Evolutionary conservation across 106 monocot genomes (phyloP).

Genomic region (Allium fistulosum): DNA sequence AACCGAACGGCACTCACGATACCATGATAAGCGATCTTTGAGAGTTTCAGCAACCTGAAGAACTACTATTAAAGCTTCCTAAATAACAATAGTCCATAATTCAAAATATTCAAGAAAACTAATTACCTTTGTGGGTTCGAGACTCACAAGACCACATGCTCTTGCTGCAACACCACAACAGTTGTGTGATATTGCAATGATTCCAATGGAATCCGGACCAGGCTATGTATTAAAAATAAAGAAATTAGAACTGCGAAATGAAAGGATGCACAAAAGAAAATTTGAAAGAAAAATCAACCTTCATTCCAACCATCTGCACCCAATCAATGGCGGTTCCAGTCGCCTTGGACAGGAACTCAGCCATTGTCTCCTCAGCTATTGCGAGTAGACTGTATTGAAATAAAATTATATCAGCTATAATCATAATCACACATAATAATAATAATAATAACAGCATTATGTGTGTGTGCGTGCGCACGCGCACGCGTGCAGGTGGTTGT

Average conservation of each 20-base stretch:
- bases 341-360: slow-evolving; percentile 75
- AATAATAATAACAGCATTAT: too few relatives aligned
- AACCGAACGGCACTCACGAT: slow-evolving; percentile 72
- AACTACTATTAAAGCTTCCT: neutral
- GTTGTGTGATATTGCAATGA: slow-evolving; percentile 97
- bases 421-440: too few relatives aligned
- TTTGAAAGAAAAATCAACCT: slow-evolving; percentile 19
- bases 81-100: too few relatives aligned
- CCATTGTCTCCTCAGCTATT: slow-evolving; percentile 77
- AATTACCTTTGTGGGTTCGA: slow-evolving; percentile 89
- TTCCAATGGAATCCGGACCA: slow-evolving; percentile 99
- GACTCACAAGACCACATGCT: slow-evolving; percentile 93
- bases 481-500: too few relatives aligned
- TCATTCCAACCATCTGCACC: slow-evolving; percentile 85
- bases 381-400: slow-evolving; percentile 41
- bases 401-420: too few relatives aligned
- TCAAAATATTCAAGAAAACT: neutral
- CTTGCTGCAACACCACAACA: slow-evolving; percentile 93
- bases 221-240: slow-evolving; percentile 32
- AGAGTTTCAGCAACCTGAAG: slow-evolving; percentile 78
- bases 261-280: neutral
- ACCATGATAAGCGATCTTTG: slow-evolving; percentile 91
- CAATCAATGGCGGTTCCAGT: slow-evolving; percentile 81
- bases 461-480: too few relatives aligned
- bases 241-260: neutral